Evolutionary conservation across 148 eudicot species (phyloP).

Genomic region (Vaccinium myrtillus): DNA sequence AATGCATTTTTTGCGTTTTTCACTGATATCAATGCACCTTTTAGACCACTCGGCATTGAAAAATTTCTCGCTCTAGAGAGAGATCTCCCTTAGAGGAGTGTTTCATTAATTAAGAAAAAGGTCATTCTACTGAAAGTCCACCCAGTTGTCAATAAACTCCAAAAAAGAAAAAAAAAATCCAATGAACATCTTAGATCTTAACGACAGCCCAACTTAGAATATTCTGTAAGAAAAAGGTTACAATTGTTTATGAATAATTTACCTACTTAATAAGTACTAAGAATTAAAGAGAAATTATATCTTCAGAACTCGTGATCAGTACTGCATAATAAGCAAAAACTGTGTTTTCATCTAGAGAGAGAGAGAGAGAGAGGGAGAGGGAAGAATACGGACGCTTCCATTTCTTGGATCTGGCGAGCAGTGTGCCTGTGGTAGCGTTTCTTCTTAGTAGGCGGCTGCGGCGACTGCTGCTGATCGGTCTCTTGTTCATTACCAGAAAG

Average conservation of each 20-base stretch:
- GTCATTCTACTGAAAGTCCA: neutral
- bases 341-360: neutral
- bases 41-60: too few relatives aligned
- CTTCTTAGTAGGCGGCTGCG: conserved; percentile 40
- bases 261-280: neutral
- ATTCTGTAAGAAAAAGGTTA: too few relatives aligned
- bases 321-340: neutral
- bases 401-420: conserved; percentile 94
- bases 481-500: conserved; percentile 74
- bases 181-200: too few relatives aligned
- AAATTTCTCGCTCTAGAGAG: too few relatives aligned
- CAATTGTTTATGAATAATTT: neutral
- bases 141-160: too few relatives aligned
- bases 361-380: neutral
- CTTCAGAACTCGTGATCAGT: neutral
- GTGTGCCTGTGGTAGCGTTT: conserved; percentile 97
- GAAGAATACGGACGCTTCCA: conserved; percentile 67
- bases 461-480: conserved; percentile 29
- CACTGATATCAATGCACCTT: too few relatives aligned
- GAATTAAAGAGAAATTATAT: neutral
- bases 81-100: too few relatives aligned
- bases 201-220: too few relatives aligned
- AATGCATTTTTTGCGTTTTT: too few relatives aligned
- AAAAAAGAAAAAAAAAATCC: too few relatives aligned
- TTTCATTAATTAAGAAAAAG: neutral